Percentiles rank a stretch among this genome's conserved stretches.
phyloP scores from a whole-genome alignment of 768 basidiomycete genomes.

The Macrolepiota albuminosa region DNA sequence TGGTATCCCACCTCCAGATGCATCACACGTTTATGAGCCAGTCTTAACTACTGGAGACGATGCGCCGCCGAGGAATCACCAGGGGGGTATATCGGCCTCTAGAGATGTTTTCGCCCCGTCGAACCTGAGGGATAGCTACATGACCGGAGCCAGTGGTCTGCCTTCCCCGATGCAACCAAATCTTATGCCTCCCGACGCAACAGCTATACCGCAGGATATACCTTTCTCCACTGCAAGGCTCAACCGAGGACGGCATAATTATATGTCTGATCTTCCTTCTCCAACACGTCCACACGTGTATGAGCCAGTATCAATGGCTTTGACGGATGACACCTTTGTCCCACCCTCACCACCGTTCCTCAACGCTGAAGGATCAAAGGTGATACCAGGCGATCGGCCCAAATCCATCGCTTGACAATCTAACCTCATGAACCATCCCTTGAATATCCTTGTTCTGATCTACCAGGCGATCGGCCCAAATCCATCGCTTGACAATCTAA shows the following conservation, averaged over 20 bases:
- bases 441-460: background rate
- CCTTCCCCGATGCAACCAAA: conserved; percentile 7
- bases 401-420: conserved; percentile 34
- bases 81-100: background rate
- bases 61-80: background rate
- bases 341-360: conserved; percentile 60
- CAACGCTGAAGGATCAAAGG: conserved; percentile 28
- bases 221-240: conserved; percentile 24
- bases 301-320: conserved; percentile 68
- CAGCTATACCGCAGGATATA: conserved; percentile 5
- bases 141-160: background rate
- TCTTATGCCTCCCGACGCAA: background rate
- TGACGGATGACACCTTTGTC: conserved; percentile 53
- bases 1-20: conserved; percentile 11
- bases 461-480: conserved; percentile 37
- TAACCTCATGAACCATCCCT: background rate
- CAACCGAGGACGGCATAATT: conserved; percentile 40
- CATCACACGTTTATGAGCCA: conserved; percentile 55
- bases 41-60: conserved; percentile 37
- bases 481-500: conserved; percentile 30
- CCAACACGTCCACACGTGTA: conserved; percentile 42
- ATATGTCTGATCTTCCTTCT: conserved; percentile 21
- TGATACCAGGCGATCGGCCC: conserved; percentile 34
- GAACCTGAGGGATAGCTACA: conserved; percentile 5
- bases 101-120: background rate